These are phyloP conservation scores for Cytospora schulzeri DNA, from an alignment of 2,329 filamentous ascomycete genomes.

Conservation along the genomic window DNA sequence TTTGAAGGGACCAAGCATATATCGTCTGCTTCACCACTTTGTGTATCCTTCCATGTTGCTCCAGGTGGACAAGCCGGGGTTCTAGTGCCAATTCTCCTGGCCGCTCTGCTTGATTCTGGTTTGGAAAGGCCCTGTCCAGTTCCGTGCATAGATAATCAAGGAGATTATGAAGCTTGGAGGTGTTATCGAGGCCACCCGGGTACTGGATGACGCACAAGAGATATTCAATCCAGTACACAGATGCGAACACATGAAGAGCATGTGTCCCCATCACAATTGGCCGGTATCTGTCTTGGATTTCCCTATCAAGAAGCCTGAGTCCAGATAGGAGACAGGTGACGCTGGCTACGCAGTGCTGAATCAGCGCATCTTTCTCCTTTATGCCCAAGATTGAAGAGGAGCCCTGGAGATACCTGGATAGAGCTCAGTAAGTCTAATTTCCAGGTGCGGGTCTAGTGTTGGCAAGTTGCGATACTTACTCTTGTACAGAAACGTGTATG, in stretches of 20 bases:
- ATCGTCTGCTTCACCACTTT: background rate
- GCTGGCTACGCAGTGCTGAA: constrained; percentile 32
- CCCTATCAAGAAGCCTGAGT: constrained; percentile 25
- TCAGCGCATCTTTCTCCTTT: constrained; percentile 12
- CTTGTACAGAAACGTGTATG: constrained; percentile 35
- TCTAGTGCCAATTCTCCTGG: background rate
- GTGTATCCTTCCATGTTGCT: background rate
- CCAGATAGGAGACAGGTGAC: constrained; percentile 34
- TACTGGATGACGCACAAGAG: constrained; percentile 26
- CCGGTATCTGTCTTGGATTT: constrained; percentile 1
- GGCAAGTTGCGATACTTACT: constrained; percentile 28
- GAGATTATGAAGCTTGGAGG: constrained; percentile 8
- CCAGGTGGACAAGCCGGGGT: background rate
- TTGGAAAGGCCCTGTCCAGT: background rate
- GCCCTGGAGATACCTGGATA: constrained; percentile 28
- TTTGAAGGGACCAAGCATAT: background rate
- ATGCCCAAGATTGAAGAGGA: constrained; percentile 19
- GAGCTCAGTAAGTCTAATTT: background rate
- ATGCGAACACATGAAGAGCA: constrained; percentile 37
- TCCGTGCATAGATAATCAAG: constrained; percentile 8
- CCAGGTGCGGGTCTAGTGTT: background rate
- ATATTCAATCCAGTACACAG: constrained; percentile 37
- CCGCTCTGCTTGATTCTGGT: background rate
- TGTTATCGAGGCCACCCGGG: background rate
- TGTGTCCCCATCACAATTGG: constrained; percentile 35